A percentile compares a stretch with the other conserved stretches of the same genome.
phyloP scores from a whole-genome alignment of 495 filamentous ascomycete species.

The Neurospora intermedia region DNA sequence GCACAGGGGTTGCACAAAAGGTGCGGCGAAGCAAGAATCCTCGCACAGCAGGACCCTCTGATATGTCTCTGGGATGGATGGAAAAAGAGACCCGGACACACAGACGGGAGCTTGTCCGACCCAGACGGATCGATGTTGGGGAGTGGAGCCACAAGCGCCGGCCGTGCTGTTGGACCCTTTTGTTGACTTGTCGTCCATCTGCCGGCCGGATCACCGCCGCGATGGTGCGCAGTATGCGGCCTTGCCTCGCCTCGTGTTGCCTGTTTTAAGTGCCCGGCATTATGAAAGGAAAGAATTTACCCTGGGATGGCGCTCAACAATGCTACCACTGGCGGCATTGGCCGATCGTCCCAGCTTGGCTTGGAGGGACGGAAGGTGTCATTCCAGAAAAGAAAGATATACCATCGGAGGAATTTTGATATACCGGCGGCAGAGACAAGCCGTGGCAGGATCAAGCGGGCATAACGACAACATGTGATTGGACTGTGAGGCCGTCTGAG shows the following conservation, averaged over 20 bases:
- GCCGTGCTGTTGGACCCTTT: background rate
- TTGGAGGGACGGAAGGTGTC: background rate
- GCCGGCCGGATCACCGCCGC: background rate
- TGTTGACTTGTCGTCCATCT: background rate
- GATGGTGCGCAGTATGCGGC: background rate
- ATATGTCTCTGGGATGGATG: background rate
- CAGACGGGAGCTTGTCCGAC: background rate
- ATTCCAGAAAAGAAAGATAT: constrained; percentile 4
- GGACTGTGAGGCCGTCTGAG: background rate
- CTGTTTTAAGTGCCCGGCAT: background rate
- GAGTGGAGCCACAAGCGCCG: background rate
- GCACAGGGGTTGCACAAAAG: background rate
- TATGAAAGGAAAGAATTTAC: background rate
- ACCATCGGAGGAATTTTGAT: background rate
- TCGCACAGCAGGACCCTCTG: background rate
- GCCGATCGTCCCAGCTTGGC: constrained; percentile 4
- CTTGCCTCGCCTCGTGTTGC: background rate
- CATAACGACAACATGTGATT: background rate
- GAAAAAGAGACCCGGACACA: background rate
- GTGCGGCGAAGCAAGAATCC: background rate
- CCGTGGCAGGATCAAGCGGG: background rate
- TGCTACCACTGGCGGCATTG: constrained; percentile 6
- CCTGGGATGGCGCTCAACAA: constrained; percentile 3
- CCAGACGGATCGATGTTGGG: background rate
- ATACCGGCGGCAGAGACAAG: background rate